Evolutionary conservation across 2,329 filamentous ascomycete species (phyloP), one percentile per base, ranked within the genome.

Genomic region (Apiospora phragmitis): DNA sequence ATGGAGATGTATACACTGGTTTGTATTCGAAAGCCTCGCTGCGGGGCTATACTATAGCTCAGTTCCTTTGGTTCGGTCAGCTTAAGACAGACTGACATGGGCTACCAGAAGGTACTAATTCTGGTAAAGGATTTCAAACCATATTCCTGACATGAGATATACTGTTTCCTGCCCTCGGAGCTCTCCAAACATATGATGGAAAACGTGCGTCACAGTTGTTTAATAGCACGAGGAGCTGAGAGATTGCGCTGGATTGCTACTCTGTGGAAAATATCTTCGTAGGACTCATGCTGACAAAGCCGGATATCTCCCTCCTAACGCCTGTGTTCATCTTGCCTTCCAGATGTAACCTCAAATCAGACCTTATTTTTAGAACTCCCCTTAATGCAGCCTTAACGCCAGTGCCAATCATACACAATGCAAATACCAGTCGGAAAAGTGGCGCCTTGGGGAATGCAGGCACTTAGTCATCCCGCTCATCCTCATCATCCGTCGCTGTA

Each of bases 401-500:
- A 70, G 29, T 26, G 38, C 68, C 51, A n/a, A 59, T 35, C 38
- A 38, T 38, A 62, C n/a, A 68, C 45, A n/a, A 68, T 42, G 26
- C 65, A 32, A n/a, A 69, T 43, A 42, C 43, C 42, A 67, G 41
- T n/a, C 51, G 32, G 32, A 12, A 32, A 62, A 62, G 18, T 62
- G 55, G 2, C 32, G 32, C 32, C 21, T n/a, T 12, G 18, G 21
- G 9, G 32, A 62, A 62, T 38, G 32, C 55, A 38, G 55, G 32
- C 18, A 35, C 41, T 71, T 77, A 83, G 71, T 83, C 81, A 43
- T 81, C 81, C 66, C 81, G 82, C 21, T 81, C 84, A 29, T 78
- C 80, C 9, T 85, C 85, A 59, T 84, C 85, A 68, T 86, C 85
- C 18, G 85, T 88, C 29, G 84, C 86, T 2, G 86, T 87, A 68